phyloP scores from a whole-genome alignment of 148 eudicot species.

The Hydrangea macrophylla region DNA sequence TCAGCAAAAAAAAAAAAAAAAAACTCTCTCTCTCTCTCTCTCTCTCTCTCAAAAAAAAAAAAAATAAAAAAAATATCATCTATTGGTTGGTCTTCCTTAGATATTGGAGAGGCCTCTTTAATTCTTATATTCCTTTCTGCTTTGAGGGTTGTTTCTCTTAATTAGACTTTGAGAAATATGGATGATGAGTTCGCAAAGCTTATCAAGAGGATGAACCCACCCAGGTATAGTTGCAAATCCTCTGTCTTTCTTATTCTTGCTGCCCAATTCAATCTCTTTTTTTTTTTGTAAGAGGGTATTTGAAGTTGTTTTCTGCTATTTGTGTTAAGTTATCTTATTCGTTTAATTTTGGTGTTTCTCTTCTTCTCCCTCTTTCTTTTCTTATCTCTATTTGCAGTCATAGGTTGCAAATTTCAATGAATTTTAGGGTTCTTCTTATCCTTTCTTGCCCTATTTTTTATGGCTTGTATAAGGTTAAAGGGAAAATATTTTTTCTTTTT shows the following conservation, averaged over 20 bases:
- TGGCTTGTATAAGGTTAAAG: background rate
- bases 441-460: background rate
- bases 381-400: background rate
- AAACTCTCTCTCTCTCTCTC: constrained; percentile 6
- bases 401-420: background rate
- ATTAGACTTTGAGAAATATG: constrained; percentile 22
- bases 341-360: background rate
- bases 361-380: background rate
- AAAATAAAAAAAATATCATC: constrained; percentile 16
- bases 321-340: background rate
- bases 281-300: background rate
- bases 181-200: constrained; percentile 80
- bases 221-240: constrained; percentile 43
- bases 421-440: background rate
- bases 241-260: background rate
- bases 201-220: constrained; percentile 84
- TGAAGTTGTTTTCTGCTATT: background rate
- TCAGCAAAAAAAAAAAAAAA: too few relatives aligned
- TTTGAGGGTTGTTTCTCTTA: background rate
- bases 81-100: constrained; percentile 24
- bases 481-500: background rate
- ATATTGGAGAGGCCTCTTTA: constrained; percentile 27
- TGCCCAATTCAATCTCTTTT: background rate
- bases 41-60: too few relatives aligned
- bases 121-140: background rate